A percentile compares a stretch with the other conserved stretches of the same genome.
These are phyloP conservation scores for Guillardia theta DNA, from an alignment of 78 protist genomes.

Conservation along the genomic window DNA sequence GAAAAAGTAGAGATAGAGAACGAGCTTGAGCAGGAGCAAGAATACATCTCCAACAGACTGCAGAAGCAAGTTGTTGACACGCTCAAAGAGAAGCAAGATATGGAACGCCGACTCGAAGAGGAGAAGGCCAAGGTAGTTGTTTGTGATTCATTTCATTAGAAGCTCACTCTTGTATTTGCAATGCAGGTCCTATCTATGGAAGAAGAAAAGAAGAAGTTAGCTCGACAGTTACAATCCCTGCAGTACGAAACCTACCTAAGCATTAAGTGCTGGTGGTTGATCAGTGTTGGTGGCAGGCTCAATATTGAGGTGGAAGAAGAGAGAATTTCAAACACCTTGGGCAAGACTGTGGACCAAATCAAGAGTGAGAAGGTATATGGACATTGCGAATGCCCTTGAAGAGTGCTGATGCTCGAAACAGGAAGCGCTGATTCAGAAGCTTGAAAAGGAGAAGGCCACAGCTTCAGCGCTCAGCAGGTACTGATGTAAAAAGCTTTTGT, in stretches of 20 bases:
- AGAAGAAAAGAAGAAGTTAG: not conserved
- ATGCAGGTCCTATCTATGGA: not conserved
- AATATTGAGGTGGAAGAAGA: not conserved
- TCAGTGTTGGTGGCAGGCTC: not conserved
- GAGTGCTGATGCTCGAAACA: too few species aligned
- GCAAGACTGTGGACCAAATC: not conserved
- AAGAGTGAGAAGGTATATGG: constrained; percentile 31
- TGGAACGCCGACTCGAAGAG: not conserved
- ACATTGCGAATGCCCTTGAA: too few species aligned
- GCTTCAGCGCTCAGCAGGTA: not conserved
- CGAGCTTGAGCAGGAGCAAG: not conserved
- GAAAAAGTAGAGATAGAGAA: not conserved
- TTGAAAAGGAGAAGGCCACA: not conserved
- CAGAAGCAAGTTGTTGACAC: not conserved
- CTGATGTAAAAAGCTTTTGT: too few species aligned
- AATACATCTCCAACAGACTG: not conserved
- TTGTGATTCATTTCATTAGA: too few species aligned
- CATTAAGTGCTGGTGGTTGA: not conserved
- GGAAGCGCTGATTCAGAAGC: not conserved
- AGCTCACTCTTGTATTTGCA: not conserved
- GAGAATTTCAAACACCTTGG: not conserved
- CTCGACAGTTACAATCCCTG: not conserved
- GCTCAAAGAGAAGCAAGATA: not conserved
- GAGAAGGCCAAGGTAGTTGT: not conserved
- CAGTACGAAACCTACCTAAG: not conserved